Evolutionary conservation across 352 stramenopile species (phyloP).

Genomic region (Globisporangium yorkense): DNA sequence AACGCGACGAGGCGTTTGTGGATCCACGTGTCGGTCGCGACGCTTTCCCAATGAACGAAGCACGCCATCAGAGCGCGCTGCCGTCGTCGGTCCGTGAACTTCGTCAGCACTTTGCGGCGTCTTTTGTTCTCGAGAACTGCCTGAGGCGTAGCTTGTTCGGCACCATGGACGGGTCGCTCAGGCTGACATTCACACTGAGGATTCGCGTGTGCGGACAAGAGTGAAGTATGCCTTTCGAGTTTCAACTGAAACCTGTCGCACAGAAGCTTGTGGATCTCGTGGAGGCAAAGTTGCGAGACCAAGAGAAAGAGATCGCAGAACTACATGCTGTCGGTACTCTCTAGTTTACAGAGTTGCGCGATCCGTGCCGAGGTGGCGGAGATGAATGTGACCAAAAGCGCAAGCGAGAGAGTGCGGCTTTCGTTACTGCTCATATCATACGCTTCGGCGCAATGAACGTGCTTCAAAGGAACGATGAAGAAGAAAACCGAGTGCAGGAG

Average conservation of each 20-base stretch:
- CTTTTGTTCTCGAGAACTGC: neutral
- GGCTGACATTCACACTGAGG: neutral
- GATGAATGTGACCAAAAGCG: neutral
- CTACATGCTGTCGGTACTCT: too few species aligned
- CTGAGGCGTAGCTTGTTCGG: too few species aligned
- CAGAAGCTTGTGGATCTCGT: neutral
- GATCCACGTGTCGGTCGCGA: constrained; percentile 41
- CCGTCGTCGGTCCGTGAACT: constrained; percentile 9
- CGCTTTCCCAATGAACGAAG: constrained; percentile 46
- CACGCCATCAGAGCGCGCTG: constrained; percentile 8
- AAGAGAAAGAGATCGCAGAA: neutral
- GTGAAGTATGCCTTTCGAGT: neutral
- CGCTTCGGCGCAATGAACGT: neutral
- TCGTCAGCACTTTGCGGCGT: constrained; percentile 7
- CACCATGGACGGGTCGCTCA: too few species aligned
- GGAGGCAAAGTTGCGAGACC: neutral
- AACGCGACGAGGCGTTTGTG: constrained; percentile 21
- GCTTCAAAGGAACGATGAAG: neutral
- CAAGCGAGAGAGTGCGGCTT: constrained; percentile 9
- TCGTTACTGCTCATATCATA: neutral
- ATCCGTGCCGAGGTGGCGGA: neutral
- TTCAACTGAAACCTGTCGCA: neutral
- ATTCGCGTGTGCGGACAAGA: neutral
- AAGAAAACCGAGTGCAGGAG: neutral
- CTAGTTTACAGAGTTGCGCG: neutral